Conservation (phyloP, 78 protist species). For the Cavenderia fasciculata region DNA sequence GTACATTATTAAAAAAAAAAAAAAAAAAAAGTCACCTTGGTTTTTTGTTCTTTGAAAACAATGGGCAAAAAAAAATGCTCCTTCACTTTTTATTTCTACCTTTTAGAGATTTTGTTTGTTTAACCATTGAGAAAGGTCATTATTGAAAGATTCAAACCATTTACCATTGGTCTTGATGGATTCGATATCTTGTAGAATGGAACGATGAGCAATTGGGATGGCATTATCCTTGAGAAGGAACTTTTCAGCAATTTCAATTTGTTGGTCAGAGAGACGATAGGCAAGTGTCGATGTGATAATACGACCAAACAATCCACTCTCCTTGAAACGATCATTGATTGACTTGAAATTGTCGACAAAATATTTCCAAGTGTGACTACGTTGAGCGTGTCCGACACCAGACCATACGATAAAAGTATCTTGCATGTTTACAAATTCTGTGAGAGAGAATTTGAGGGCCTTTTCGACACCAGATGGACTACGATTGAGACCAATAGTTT, state of each 20-base stretch:
- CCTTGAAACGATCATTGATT: neutral
- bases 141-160: neutral
- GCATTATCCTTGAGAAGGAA: slow-evolving; percentile 12
- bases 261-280: neutral
- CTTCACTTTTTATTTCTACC: too few species aligned
- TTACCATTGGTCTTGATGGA: neutral
- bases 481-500: neutral
- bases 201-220: slow-evolving; percentile 20
- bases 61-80: too few species aligned
- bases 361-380: slow-evolving; percentile 8
- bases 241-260: neutral
- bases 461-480: neutral
- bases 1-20: neutral
- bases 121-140: slow-evolving; percentile 5
- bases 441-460: slow-evolving; percentile 33
- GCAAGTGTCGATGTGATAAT: neutral
- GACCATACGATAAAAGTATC: slow-evolving; percentile 50
- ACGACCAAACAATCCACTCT: neutral
- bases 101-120: too few species aligned
- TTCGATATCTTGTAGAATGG: slow-evolving; percentile 49
- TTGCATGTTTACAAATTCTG: slow-evolving; percentile 19
- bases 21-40: neutral
- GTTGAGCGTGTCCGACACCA: neutral
- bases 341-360: slow-evolving; percentile 1
- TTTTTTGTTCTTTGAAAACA: neutral